Evolutionary conservation across 805 yeast genomes (phyloP).

Genomic region (Candida ponderosae): DNA sequence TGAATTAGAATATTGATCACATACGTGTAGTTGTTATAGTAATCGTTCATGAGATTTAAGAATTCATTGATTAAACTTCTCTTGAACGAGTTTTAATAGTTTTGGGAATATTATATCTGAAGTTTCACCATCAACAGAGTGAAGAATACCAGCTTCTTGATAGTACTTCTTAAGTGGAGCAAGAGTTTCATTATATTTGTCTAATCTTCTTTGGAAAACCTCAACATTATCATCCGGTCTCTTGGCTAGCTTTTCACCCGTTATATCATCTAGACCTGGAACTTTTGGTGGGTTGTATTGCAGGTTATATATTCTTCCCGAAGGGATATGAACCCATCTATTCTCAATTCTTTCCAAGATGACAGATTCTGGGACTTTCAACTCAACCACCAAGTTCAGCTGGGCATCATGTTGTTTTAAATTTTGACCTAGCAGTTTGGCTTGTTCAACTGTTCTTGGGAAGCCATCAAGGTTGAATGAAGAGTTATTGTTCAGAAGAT

Average conservation of each 20-base stretch:
- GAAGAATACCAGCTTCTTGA: slow-evolving; percentile 36
- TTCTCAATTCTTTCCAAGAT: slow-evolving; percentile 77
- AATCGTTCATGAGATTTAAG: too few species aligned
- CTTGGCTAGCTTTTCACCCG: slow-evolving; percentile 79
- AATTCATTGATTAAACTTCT: slow-evolving; percentile 16
- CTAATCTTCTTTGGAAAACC: slow-evolving; percentile 61
- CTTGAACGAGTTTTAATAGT: slow-evolving; percentile 33
- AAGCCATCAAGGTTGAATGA: slow-evolving; percentile 88
- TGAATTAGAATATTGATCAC: too few species aligned
- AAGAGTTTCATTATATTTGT: slow-evolving; percentile 49
- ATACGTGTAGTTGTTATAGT: too few species aligned
- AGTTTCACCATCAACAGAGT: slow-evolving; percentile 63
- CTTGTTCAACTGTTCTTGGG: slow-evolving; percentile 77
- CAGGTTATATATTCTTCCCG: slow-evolving; percentile 82
- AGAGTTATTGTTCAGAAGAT: slow-evolving; percentile 35
- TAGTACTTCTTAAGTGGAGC: slow-evolving; percentile 65
- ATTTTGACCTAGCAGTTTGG: slow-evolving; percentile 42
- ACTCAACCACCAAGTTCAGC: slow-evolving; percentile 74
- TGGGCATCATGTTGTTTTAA: slow-evolving; percentile 30
- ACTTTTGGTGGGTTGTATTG: slow-evolving; percentile 85
- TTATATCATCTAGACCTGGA: slow-evolving; percentile 76
- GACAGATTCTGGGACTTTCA: slow-evolving; percentile 80
- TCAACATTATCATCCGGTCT: slow-evolving; percentile 78
- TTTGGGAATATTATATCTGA: slow-evolving; percentile 82
- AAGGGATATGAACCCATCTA: slow-evolving; percentile 75